Evolutionary conservation across 192 early-diverging fungal genomes (phyloP).

Genomic region (Linderina pennispora): DNA sequence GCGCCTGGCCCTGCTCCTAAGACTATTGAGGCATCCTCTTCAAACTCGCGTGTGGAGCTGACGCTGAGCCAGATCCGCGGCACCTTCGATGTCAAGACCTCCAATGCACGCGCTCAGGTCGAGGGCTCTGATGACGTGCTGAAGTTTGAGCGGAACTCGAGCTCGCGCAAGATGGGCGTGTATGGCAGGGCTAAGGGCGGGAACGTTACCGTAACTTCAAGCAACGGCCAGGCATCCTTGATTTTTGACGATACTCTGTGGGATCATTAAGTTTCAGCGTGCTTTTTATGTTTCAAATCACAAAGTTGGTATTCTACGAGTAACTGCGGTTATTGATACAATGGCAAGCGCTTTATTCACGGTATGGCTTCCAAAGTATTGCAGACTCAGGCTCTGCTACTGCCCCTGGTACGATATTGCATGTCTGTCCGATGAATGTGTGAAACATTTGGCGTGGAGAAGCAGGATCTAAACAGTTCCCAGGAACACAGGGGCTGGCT

Average conservation of each 20-base stretch:
- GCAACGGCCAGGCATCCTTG: constrained; percentile 10
- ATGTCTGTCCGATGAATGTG: too few species aligned
- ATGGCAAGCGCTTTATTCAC: too few species aligned
- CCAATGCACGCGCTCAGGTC: constrained; percentile 14
- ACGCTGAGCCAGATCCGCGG: constrained; percentile 2
- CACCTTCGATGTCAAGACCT: constrained; percentile 16
- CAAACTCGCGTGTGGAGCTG: background rate
- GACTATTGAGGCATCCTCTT: background rate
- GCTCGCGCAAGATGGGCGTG: constrained; percentile 5
- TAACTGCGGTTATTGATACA: too few species aligned
- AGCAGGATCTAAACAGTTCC: too few species aligned
- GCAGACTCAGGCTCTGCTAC: too few species aligned
- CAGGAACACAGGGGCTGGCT: too few species aligned
- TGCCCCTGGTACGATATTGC: too few species aligned
- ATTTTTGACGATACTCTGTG: constrained; percentile 4
- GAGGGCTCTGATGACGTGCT: background rate
- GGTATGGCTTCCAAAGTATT: too few species aligned
- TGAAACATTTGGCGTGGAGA: too few species aligned
- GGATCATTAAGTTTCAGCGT: background rate
- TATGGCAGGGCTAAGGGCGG: constrained; percentile 3
- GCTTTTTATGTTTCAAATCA: too few species aligned
- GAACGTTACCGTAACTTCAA: constrained; percentile 8
- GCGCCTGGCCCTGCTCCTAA: too few species aligned
- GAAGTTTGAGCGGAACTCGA: background rate
- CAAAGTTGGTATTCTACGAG: too few species aligned